Conservation (phyloP, 2,329 filamentous ascomycete genomes). For the Talaromyces verruculosus region DNA sequence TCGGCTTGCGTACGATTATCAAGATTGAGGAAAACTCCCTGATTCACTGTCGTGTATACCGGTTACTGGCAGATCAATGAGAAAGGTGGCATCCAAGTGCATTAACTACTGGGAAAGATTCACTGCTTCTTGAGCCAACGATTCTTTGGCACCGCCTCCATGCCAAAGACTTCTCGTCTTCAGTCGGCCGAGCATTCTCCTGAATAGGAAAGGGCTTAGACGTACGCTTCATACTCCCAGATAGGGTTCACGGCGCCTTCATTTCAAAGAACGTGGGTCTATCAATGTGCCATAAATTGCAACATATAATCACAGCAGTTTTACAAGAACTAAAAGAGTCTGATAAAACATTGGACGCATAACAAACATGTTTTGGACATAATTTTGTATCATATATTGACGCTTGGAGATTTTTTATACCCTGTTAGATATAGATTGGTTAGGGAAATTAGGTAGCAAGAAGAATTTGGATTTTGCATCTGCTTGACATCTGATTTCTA, state of each 20-base stretch:
- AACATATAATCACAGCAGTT: background rate
- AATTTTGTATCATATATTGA: background rate
- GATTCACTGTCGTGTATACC: background rate
- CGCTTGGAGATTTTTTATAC: background rate
- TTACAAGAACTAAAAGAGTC: background rate
- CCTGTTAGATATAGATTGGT: background rate
- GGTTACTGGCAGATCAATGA: background rate
- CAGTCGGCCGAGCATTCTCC: too few relatives aligned
- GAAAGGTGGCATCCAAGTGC: background rate
- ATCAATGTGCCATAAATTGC: too few relatives aligned
- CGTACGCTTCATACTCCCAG: too few relatives aligned
- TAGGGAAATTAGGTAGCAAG: background rate
- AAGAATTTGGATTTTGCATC: background rate
- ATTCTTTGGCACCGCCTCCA: background rate
- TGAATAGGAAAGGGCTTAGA: too few relatives aligned
- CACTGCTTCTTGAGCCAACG: background rate
- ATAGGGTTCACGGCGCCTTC: too few relatives aligned
- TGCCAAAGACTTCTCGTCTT: too few relatives aligned
- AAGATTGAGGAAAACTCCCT: background rate
- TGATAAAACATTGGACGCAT: too few relatives aligned
- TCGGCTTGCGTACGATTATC: background rate
- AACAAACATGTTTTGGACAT: background rate
- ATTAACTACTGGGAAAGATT: background rate
- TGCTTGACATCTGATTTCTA: background rate
- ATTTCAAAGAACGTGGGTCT: too few relatives aligned